Evolutionary conservation across 2,329 filamentous ascomycete genomes (phyloP).

Genomic region (Ceratocystiopsis minuta): DNA sequence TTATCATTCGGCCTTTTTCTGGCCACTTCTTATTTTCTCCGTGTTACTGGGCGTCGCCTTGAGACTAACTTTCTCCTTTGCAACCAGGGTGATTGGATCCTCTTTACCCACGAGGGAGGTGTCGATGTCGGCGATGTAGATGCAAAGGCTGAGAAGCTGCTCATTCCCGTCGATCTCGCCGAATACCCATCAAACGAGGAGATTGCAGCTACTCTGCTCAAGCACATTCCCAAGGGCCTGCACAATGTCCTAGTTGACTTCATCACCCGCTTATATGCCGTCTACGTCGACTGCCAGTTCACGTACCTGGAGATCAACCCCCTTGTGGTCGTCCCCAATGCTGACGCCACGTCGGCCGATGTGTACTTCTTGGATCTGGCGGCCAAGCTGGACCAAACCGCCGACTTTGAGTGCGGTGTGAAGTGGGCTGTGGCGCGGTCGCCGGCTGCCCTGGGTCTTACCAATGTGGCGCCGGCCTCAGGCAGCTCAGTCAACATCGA

Average conservation of each 20-base stretch:
- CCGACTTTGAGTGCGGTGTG: slow-evolving; percentile 96
- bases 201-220: slow-evolving; percentile 69
- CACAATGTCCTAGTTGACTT: slow-evolving; percentile 99
- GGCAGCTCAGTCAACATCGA: slow-evolving; percentile 77
- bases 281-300: slow-evolving; percentile 99
- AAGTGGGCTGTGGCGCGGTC: slow-evolving; percentile 97
- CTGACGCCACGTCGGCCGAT: slow-evolving; percentile 73
- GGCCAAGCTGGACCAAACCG: slow-evolving; percentile 96
- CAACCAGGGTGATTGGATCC: slow-evolving; percentile 87
- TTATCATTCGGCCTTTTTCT: no score
- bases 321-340: slow-evolving; percentile 91
- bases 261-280: slow-evolving; percentile 92
- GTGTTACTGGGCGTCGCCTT: no score
- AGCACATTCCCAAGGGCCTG: slow-evolving; percentile 83
- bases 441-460: slow-evolving; percentile 70
- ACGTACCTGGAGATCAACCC: slow-evolving; percentile 99
- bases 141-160: slow-evolving; percentile 93
- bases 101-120: slow-evolving; percentile 99
- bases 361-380: slow-evolving; percentile 98
- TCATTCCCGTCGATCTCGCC: slow-evolving; percentile 87
- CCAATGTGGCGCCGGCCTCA: slow-evolving; percentile 42
- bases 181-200: slow-evolving; percentile 93
- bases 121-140: slow-evolving; percentile 99
- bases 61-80: background rate
- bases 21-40: no score